Conservation (phyloP, 148 eudicot genomes). For the Dysphania ambrosioides region DNA sequence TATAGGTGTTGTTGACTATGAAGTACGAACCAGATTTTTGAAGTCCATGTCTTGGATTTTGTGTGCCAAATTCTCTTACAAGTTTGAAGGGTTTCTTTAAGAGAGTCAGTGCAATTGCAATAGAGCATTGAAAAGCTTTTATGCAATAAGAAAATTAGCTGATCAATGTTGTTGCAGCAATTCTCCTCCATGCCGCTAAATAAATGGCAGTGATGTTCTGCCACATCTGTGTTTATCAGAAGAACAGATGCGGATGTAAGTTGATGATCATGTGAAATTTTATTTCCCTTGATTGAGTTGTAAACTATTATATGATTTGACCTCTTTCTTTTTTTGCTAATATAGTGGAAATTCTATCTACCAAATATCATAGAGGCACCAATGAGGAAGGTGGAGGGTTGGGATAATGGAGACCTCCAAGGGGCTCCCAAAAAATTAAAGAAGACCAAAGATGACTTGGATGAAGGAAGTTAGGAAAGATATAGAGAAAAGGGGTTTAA, state of each 20-base stretch:
- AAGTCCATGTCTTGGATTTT: neutral
- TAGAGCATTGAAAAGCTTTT: neutral
- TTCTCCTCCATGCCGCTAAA: neutral
- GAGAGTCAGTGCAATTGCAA: neutral
- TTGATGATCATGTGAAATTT: neutral
- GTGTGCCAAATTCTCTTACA: neutral
- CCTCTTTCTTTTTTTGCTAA: too few species aligned
- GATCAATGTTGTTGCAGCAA: neutral
- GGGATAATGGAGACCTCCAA: too few species aligned
- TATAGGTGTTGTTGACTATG: too few species aligned
- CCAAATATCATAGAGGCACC: too few species aligned
- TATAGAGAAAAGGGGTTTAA: too few species aligned
- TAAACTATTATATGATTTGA: neutral
- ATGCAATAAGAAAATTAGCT: neutral
- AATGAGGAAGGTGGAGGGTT: too few species aligned
- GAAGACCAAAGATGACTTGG: too few species aligned
- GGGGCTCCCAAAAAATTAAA: too few species aligned
- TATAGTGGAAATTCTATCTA: too few species aligned
- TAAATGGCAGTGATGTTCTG: neutral
- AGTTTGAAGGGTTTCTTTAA: conserved; percentile 5
- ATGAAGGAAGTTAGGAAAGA: too few species aligned
- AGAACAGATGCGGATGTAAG: neutral
- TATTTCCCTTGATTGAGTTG: neutral
- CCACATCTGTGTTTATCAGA: neutral
- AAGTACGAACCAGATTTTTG: neutral